Evolutionary conservation across 129 eudicot genomes (phyloP), one percentile per base, ranked within the genome.

Genomic region (Deinandra increscens): DNA sequence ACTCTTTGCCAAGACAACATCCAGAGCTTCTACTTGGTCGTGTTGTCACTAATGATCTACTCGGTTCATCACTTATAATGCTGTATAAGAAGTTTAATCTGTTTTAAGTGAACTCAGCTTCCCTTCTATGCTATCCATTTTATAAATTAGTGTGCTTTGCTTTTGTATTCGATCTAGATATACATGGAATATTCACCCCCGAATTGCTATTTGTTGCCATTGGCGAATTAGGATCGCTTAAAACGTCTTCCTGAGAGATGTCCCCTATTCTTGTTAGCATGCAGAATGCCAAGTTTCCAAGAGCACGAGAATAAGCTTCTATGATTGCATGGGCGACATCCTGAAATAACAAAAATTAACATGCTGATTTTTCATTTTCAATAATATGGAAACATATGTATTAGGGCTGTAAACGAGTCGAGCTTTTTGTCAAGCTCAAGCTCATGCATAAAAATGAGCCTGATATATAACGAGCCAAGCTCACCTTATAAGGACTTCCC

Each of bases 251-350:
- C 64, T 90, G 93, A 75, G 82, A 75, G 68, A 90, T 81, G 50
- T 90, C 97, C 19, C 97, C 96, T 4, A 94, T 83, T 53, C 99
- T 86, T 1, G 96, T 78, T 45, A 94, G 84, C 34, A 94, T 84
- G 79, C 86, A 83, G 83, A 79, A 83, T 26, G 97, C 97, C 78
- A 90, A 55, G 84, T 85, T 94, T 56, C 78, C 81, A 9, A 94
- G 82, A 69, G 79, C 91, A 14, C 96, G 91, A 37, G 99, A 94
- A 74, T 94, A 94, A 41, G 99, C 99, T 81, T 94, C 99, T 50
- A 94, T 71, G 62, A 90, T 89, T 9, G 96, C 84, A 66, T 85
- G 93, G 15, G 96, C 99, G 36, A 94, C 75, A 82, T 94, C 99
- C 99, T 94, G 76, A 42, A 70, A 83, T 46, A 75, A 59, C 14